phyloP scores from a whole-genome alignment of 2,329 filamentous ascomycete genomes.

The Fusarium fracticaudum region DNA sequence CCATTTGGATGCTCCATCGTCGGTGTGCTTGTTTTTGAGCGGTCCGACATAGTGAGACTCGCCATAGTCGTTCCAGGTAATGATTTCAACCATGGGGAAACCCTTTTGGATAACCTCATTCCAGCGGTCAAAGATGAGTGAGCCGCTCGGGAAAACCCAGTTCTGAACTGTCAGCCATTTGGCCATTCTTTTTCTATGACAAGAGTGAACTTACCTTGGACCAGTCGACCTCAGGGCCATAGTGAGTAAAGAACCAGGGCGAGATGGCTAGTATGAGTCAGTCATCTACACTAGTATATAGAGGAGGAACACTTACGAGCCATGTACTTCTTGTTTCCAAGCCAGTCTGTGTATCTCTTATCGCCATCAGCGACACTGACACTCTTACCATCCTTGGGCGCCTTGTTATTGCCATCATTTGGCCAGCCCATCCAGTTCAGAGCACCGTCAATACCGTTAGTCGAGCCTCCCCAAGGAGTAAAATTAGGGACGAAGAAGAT shows the following conservation, averaged over 20 bases:
- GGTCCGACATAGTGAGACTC: slow-evolving; percentile 66
- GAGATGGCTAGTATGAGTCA: slow-evolving; percentile 38
- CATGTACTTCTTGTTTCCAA: slow-evolving; percentile 58
- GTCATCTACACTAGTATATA: rapidly evolving
- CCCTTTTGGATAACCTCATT: slow-evolving; percentile 54
- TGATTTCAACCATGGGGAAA: slow-evolving; percentile 58
- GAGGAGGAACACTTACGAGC: slow-evolving; percentile 41
- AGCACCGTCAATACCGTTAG: slow-evolving; percentile 56
- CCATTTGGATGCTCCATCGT: slow-evolving; percentile 59
- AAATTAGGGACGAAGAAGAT: slow-evolving; percentile 63
- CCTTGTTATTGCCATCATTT: slow-evolving; percentile 58
- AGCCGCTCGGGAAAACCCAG: slow-evolving; percentile 67
- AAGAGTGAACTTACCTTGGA: slow-evolving; percentile 4
- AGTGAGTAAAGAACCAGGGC: slow-evolving; percentile 60
- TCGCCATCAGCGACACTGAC: slow-evolving; percentile 55
- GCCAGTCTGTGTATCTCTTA: slow-evolving; percentile 46
- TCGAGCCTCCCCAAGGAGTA: slow-evolving; percentile 50
- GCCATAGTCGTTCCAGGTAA: slow-evolving; percentile 62
- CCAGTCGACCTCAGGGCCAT: slow-evolving; percentile 38
- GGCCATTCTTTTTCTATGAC: rapidly evolving
- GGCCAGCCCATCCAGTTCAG: slow-evolving; percentile 60
- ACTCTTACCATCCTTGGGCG: slow-evolving; percentile 51
- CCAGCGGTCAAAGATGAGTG: slow-evolving; percentile 69
- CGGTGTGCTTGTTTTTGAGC: slow-evolving; percentile 54
- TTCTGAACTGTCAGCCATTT: slow-evolving; percentile 59